A percentile compares a stretch with the other conserved stretches of the same genome.
phyloP scores from a whole-genome alignment of 2,329 filamentous ascomycete species.

The Fusarium begoniae region DNA sequence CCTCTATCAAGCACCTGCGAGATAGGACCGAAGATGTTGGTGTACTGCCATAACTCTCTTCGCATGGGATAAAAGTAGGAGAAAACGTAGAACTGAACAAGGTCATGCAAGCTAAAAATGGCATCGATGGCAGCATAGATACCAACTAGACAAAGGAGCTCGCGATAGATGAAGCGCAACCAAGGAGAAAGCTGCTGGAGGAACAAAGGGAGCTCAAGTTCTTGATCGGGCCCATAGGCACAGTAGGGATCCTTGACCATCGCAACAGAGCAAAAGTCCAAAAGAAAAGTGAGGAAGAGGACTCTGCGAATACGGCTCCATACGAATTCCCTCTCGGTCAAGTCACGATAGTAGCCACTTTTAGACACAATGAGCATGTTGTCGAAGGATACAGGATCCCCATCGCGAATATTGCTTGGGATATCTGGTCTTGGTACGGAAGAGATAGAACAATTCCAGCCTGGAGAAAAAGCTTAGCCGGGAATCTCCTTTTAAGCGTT shows the following conservation, averaged over 20 bases:
- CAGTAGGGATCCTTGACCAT: conserved; percentile 86
- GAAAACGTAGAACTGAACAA: conserved; percentile 62
- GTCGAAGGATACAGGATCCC: conserved; percentile 52
- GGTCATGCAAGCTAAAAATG: conserved; percentile 67
- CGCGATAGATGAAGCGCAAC: conserved; percentile 64
- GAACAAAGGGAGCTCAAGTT: conserved; percentile 52
- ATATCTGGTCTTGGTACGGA: conserved; percentile 59
- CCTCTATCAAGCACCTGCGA: conserved; percentile 71
- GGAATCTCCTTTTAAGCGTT: background rate
- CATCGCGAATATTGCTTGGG: conserved; percentile 45
- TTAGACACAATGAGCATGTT: conserved; percentile 53
- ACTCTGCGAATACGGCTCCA: conserved; percentile 56
- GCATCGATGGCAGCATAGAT: conserved; percentile 69
- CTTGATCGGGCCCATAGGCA: conserved; percentile 58
- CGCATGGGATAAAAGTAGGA: conserved; percentile 62
- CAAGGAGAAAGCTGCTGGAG: conserved; percentile 53
- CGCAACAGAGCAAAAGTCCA: conserved; percentile 75
- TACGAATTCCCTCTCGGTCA: conserved; percentile 57
- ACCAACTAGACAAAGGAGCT: conserved; percentile 62
- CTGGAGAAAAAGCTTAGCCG: conserved; percentile 36
- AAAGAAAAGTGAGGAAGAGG: conserved; percentile 67
- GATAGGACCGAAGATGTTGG: conserved; percentile 65
- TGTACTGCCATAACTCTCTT: conserved; percentile 61
- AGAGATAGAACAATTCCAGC: conserved; percentile 66
- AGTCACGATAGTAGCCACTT: conserved; percentile 57